phyloP scores from a whole-genome alignment of 441 rosid genomes.

The Populus hybrid region DNA sequence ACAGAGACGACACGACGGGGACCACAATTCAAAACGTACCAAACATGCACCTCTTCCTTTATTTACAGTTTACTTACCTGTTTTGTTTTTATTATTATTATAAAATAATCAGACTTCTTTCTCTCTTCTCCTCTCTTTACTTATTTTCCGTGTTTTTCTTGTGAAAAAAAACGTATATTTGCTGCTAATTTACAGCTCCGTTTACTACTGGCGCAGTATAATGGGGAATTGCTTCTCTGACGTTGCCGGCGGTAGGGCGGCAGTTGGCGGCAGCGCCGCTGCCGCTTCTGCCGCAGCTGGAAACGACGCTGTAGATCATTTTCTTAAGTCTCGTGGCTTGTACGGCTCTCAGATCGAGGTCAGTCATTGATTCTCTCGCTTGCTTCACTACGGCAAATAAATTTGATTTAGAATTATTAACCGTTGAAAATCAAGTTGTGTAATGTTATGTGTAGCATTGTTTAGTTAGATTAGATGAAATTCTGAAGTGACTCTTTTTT shows the following conservation, averaged over 20 bases:
- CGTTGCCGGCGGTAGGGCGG: constrained; percentile 53
- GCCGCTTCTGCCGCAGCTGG: constrained; percentile 28
- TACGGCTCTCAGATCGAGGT: constrained; percentile 85
- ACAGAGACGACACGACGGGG: not conserved
- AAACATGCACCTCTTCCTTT: not conserved
- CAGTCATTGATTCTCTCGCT: not conserved
- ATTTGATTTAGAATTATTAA: not conserved
- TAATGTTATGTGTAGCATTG: not conserved
- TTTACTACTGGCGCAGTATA: not conserved
- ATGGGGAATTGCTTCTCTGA: constrained; percentile 95
- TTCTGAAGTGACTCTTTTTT: not conserved
- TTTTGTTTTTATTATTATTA: no score
- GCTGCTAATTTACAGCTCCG: not conserved
- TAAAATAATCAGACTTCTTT: not conserved
- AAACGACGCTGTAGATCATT: constrained; percentile 63
- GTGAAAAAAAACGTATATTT: not conserved
- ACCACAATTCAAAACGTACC: not conserved
- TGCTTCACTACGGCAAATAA: not conserved
- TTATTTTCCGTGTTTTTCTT: not conserved
- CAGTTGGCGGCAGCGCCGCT: constrained; percentile 49
- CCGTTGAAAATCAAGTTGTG: not conserved
- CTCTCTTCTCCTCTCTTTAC: not conserved
- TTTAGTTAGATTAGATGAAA: not conserved
- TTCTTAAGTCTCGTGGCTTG: constrained; percentile 62
- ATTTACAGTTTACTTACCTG: no score